These are phyloP conservation scores for Colletotrichum kahawae DNA, from an alignment of 2,329 filamentous ascomycete genomes.

Conservation along the genomic window DNA sequence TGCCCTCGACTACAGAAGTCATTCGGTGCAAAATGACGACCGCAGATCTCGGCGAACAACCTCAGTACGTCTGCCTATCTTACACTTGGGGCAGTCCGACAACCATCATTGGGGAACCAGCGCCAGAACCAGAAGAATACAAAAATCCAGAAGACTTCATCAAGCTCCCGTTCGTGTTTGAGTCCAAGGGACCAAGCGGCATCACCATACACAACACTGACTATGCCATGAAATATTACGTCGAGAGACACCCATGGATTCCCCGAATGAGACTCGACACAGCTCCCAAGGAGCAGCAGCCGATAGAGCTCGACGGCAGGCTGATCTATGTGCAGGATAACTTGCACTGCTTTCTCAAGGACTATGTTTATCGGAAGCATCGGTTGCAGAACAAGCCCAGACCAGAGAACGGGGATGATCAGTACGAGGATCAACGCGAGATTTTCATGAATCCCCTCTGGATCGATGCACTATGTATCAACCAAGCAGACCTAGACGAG, in stretches of 20 bases:
- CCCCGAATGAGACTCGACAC: not conserved
- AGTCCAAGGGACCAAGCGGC: not conserved
- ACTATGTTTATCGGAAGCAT: not conserved
- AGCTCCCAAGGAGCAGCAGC: not conserved
- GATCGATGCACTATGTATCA: not conserved
- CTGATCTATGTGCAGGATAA: not conserved
- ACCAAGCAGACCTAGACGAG: not conserved
- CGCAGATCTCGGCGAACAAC: not conserved
- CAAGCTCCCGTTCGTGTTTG: not conserved
- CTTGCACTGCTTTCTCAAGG: not conserved
- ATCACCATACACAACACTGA: not conserved
- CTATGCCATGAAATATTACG: not conserved
- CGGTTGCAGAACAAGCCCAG: not conserved
- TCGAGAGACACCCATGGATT: not conserved
- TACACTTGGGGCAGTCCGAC: not conserved
- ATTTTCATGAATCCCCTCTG: not conserved
- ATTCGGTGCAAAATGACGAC: not conserved
- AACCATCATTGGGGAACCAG: not conserved
- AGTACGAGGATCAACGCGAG: not conserved
- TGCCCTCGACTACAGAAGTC: not conserved
- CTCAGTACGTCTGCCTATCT: not conserved
- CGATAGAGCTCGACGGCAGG: accelerated
- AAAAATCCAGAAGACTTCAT: not conserved
- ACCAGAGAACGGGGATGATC: too few species aligned
- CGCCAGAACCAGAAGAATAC: not conserved